A percentile compares a stretch with the other conserved stretches of the same genome.
These are phyloP conservation scores for Miamiensis avidus DNA, from an alignment of 169 alveolate species.

Conservation along the genomic window DNA sequence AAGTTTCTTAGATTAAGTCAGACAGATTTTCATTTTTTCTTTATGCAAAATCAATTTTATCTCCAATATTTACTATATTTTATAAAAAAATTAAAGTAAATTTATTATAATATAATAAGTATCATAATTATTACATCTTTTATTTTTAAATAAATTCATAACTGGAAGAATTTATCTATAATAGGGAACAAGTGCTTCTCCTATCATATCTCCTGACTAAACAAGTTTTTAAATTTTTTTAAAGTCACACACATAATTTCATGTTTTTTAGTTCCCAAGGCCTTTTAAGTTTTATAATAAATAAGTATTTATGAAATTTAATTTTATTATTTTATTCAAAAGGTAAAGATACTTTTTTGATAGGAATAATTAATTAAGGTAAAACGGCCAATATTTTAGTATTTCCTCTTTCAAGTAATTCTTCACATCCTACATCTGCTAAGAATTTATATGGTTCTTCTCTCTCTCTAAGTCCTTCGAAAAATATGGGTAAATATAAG, in stretches of 20 bases:
- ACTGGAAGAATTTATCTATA: constrained; percentile 86
- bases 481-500: constrained; percentile 83
- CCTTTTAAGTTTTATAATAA: constrained; percentile 41
- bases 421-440: constrained; percentile 80
- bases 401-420: constrained; percentile 67
- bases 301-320: background rate
- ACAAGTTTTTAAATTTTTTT: constrained; percentile 80
- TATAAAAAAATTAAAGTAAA: background rate
- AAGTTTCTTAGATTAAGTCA: constrained; percentile 84
- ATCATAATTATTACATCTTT: constrained; percentile 47
- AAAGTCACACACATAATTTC: constrained; percentile 81
- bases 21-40: constrained; percentile 69
- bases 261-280: constrained; percentile 80
- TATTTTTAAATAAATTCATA: constrained; percentile 79
- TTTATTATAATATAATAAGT: background rate
- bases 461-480: constrained; percentile 86
- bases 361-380: constrained; percentile 80
- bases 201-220: constrained; percentile 75
- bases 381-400: constrained; percentile 81
- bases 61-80: constrained; percentile 72
- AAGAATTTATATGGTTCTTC: constrained; percentile 85
- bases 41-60: constrained; percentile 77
- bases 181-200: constrained; percentile 88
- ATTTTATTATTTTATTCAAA: no score
- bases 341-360: constrained; percentile 62